These are phyloP conservation scores for Annulohypoxylon nitens DNA, from an alignment of 495 filamentous ascomycete genomes.

Conservation along the genomic window DNA sequence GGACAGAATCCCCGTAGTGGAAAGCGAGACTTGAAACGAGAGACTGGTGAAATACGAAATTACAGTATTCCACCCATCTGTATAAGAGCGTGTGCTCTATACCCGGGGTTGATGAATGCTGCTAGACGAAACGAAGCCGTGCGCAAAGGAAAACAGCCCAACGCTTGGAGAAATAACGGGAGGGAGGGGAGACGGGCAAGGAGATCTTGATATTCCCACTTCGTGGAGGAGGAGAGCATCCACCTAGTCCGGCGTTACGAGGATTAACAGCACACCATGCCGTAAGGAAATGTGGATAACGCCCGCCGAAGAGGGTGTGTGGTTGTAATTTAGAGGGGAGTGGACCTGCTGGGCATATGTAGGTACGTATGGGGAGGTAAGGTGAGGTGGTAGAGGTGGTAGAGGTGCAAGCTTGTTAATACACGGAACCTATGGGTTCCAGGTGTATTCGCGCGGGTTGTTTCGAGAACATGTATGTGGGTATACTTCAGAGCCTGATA, in stretches of 20 bases:
- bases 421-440: conserved; percentile 26
- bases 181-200: conserved; percentile 24
- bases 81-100: conserved; percentile 42
- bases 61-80: conserved; percentile 42
- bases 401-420: conserved; percentile 25
- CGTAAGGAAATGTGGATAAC: conserved; percentile 32
- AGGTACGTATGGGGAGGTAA: conserved; percentile 26
- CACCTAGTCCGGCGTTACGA: conserved; percentile 33
- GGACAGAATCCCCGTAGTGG: conserved; percentile 25
- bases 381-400: background rate
- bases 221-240: conserved; percentile 31
- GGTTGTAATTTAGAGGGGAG: conserved; percentile 45
- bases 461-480: conserved; percentile 44
- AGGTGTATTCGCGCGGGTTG: conserved; percentile 37
- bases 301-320: conserved; percentile 42
- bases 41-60: conserved; percentile 45
- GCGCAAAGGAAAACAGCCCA: conserved; percentile 30
- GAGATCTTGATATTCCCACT: conserved; percentile 45
- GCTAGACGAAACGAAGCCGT: conserved; percentile 41
- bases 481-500: conserved; percentile 33
- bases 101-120: conserved; percentile 14
- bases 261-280: conserved; percentile 44
- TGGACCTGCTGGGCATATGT: conserved; percentile 30
- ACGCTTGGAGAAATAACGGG: conserved; percentile 40
- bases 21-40: conserved; percentile 43